Base-by-base conservation (phyloP, 2,329 filamentous ascomycete species). In the Aspergillus sp. region DNA sequence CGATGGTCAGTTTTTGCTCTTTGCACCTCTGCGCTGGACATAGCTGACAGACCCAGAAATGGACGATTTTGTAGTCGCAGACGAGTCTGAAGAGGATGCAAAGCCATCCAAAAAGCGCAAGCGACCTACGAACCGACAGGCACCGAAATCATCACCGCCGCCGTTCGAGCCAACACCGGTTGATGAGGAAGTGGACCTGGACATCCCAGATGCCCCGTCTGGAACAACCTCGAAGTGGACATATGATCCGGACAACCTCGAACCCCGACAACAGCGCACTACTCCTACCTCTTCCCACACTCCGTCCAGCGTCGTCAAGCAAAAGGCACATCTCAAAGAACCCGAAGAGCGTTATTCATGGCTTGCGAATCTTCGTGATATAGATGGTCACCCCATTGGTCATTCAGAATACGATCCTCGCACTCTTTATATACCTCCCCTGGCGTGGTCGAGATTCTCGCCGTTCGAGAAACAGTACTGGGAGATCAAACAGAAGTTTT, bases 401-500 rank as follows among this genome's bases (percentile, higher is more conserved):
- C 83, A 96, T 65, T 85, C 90, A 0, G 91, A 98, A 48, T 95
- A 91, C 59, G 90, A 98, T 60, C 88, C 89, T 7, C 80, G 88
- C 17, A 94, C 90, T 0, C 79, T 98, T n/a, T 95, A 85, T 66
- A 86, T 98, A 30, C 93, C 93, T 0, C 86, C 88, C 0, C 64
- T 76, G 30, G 88, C 89, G 0, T 95, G 85, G 83, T 72, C 73
- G 25, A 84, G 86, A 22, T 96, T 98, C 64, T 94, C 90, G 0
- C 81, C 91, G 0, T 98, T 98, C 55, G 93, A 98, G 70, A 94
- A 90, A 67, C 93, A 98, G 65, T 98, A 98, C 67, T 98, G 93
- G 93, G 89, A 95, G 61, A 97, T 98, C 68, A 98, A 98, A 73
- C 87, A 90, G 67, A 96, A 96, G 59, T 88, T 94, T 56, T 97